Base-by-base conservation (phyloP, 2,329 filamentous ascomycete genomes). In the Curvularia lunata region DNA sequence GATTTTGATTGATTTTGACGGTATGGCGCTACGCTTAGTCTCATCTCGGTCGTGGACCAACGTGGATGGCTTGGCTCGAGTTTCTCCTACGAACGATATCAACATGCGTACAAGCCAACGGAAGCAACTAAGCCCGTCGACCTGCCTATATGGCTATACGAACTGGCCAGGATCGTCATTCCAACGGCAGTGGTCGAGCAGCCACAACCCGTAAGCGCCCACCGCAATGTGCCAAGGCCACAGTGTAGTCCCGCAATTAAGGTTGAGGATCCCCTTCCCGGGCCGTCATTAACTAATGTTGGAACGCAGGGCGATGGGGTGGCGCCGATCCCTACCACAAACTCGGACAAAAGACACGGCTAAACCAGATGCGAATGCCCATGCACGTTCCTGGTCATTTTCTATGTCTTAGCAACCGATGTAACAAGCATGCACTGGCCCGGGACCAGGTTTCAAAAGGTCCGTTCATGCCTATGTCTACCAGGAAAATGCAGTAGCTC, bases 361-460 rank as follows among this genome's bases (percentile, higher is more conserved):
- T 70, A 68, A 71, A 67, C 56, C 61, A 59, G 54, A 68, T 63
- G 65, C 64, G 56, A 65, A 57, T 52, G 25, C 59, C 52, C 59
- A 65, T 59, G 61, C 57, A 59, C 59, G 58, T 62, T 58, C 58
- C 61, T 58, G 59, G 46, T 59, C 61, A n/a, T 48, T 34, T 51
- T 43, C 51, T 38, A 59, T 42, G 34, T 21, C 37, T 43, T 60
- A 43, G 49, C 45, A 57, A 34, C 45, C 37, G 52, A 52, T 61
- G 53, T 48, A 45, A 45, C 25, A 41, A 51, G 50, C 53, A 59
- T 59, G 60, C 32, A 59, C 34, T 56, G 32, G 53, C 48, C 52
- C 38, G 54, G 49, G 46, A 57, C 54, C 54, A 42, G 55, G 55
- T 54, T 54, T 53, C 54, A 47, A 56, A 65, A 51, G 19, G 37